Percentiles rank a stretch among this genome's conserved stretches.
Conservation (phyloP, 306 rosid species). For the Datisca glomerata region DNA sequence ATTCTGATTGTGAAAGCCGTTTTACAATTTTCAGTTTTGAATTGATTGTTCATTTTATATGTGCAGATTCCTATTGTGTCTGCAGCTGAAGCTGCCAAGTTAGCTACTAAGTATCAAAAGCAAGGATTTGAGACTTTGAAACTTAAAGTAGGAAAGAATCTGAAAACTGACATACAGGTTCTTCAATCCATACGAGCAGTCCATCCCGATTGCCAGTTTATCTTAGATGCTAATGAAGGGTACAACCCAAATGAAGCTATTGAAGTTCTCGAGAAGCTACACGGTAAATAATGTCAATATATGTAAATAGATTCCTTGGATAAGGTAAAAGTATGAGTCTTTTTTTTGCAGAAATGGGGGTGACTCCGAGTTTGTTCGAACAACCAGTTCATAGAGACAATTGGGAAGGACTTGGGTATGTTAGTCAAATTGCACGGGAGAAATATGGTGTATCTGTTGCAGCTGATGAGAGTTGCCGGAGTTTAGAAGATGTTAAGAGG, state of each 20-base stretch:
- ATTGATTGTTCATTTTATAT: conserved; percentile 7
- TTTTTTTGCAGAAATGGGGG: conserved; percentile 68
- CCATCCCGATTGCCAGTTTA: conserved; percentile 65
- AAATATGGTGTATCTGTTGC: conserved; percentile 78
- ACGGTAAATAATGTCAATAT: no score
- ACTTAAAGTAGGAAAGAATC: conserved; percentile 84
- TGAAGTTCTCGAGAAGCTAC: conserved; percentile 72
- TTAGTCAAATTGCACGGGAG: conserved; percentile 44
- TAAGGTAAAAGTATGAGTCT: no score
- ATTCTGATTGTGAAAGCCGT: conserved; percentile 2
- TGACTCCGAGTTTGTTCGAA: conserved; percentile 74
- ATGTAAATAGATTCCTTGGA: no score
- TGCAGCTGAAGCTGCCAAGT: conserved; percentile 60
- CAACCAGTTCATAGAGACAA: conserved; percentile 96
- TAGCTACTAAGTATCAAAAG: conserved; percentile 64
- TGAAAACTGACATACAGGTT: conserved; percentile 68
- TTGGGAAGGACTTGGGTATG: conserved; percentile 94
- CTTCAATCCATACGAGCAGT: conserved; percentile 68
- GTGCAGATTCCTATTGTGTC: conserved; percentile 82
- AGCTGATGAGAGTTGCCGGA: conserved; percentile 90
- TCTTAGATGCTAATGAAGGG: conserved; percentile 95
- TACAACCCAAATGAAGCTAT: conserved; percentile 69
- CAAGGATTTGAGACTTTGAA: conserved; percentile 78
- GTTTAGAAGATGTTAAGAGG: conserved; percentile 50
- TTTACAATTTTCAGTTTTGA: not conserved